phyloP scores from a whole-genome alignment of 768 basidiomycete genomes.

The Albatrellus ellisii region DNA sequence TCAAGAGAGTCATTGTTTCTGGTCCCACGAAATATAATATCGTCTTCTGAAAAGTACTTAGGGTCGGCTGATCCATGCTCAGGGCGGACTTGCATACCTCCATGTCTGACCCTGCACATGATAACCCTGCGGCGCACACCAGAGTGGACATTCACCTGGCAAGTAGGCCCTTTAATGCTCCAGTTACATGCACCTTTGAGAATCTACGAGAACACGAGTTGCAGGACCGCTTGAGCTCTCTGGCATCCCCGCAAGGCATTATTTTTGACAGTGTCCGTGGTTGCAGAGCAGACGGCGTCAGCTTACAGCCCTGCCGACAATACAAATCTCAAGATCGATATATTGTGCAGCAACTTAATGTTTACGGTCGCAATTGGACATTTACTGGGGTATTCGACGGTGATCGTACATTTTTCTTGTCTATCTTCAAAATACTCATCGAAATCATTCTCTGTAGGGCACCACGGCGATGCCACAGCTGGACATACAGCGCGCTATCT shows the following conservation, averaged over 20 bases:
- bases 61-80: no score
- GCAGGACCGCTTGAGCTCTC: conserved; percentile 3
- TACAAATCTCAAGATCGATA: conserved; percentile 30
- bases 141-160: conserved; percentile 11
- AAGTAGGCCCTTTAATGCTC: conserved; percentile 9
- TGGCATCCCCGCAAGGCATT: conserved; percentile 9
- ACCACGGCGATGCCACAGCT: conserved; percentile 35
- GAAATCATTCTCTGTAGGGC: conserved; percentile 21
- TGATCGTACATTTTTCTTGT: conserved; percentile 11
- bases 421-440: background rate
- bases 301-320: conserved; percentile 30
- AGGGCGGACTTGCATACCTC: no score
- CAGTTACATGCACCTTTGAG: conserved; percentile 9
- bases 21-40: no score
- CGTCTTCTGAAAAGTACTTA: no score
- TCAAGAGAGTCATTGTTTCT: no score
- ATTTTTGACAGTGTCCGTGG: conserved; percentile 10
- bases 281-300: conserved; percentile 24
- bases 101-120: no score
- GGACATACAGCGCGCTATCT: conserved; percentile 29
- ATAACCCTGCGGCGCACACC: background rate
- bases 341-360: conserved; percentile 25
- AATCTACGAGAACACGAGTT: conserved; percentile 9
- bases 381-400: conserved; percentile 37
- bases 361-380: conserved; percentile 27